Evolutionary conservation across 2,329 filamentous ascomycete genomes (phyloP).

Genomic region (Pseudogymnoascus sp.): DNA sequence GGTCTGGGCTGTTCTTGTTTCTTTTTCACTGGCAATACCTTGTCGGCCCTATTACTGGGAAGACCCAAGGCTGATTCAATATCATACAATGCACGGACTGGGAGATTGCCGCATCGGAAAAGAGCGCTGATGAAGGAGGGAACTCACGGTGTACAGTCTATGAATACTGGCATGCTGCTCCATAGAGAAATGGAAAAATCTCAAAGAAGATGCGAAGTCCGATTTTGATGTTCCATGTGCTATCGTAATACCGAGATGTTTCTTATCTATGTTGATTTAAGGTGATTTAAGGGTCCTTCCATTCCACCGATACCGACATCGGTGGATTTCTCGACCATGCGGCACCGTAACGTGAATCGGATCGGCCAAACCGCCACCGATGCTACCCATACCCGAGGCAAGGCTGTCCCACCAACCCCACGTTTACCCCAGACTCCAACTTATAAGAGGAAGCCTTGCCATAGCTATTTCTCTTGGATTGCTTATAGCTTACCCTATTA

Average conservation of each 20-base stretch:
- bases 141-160: conserved; percentile 28
- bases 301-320: background rate
- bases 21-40: conserved; percentile 27
- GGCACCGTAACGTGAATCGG: background rate
- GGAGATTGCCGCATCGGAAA: conserved; percentile 25
- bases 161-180: conserved; percentile 26
- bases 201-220: conserved; percentile 22
- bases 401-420: conserved; percentile 1
- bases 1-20: conserved; percentile 22
- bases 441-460: background rate
- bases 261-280: conserved; percentile 1
- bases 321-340: background rate
- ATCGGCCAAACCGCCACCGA: background rate
- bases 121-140: conserved; percentile 24
- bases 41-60: conserved; percentile 25
- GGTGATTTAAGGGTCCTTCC: conserved; percentile 1
- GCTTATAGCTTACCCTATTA: background rate
- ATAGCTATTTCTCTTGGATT: background rate
- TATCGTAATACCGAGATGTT: conserved; percentile 2
- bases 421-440: background rate
- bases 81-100: conserved; percentile 23
- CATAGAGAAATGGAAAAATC: conserved; percentile 27
- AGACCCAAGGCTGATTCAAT: conserved; percentile 27
- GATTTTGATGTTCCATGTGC: conserved; percentile 13
- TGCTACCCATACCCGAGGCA: conserved; percentile 8